Conservation (phyloP, 1,284 basidiomycete genomes). For the Hemileia vastatrix region DNA sequence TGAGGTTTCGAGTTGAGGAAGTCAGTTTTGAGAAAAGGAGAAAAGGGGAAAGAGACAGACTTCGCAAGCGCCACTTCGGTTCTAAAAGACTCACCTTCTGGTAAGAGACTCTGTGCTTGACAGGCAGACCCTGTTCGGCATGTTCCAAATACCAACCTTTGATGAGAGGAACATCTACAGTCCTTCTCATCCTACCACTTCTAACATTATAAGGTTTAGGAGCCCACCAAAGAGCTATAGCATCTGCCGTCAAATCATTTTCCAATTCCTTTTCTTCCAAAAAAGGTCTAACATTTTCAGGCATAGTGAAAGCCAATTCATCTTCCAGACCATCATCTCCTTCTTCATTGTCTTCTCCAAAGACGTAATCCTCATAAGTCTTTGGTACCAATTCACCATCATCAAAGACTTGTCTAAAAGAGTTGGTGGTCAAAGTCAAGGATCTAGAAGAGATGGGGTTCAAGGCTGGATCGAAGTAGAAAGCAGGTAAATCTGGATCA, state of each 20-base stretch:
- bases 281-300: conserved; percentile 39
- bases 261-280: conserved; percentile 36
- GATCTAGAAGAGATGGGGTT: conserved; percentile 41
- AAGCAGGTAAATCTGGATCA: conserved; percentile 42
- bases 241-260: conserved; percentile 39
- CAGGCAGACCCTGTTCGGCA: conserved; percentile 39
- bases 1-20: no score
- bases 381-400: conserved; percentile 37
- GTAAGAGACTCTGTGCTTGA: conserved; percentile 43
- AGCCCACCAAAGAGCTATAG: conserved; percentile 45
- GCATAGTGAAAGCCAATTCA: conserved; percentile 37
- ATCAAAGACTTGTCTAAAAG: conserved; percentile 34
- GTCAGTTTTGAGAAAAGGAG: no score
- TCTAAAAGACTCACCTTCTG: conserved; percentile 30
- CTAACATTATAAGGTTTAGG: conserved; percentile 39
- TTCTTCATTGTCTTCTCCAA: conserved; percentile 29
- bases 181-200: conserved; percentile 37
- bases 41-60: neutral
- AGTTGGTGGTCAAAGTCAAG: conserved; percentile 29
- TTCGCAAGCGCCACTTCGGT: neutral
- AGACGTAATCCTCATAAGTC: conserved; percentile 39
- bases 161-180: conserved; percentile 41
- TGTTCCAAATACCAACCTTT: conserved; percentile 43
- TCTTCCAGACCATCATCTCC: no score
- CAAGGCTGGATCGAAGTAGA: conserved; percentile 44